These are phyloP conservation scores for Phytopythium helicoides DNA, from an alignment of 352 stramenopile genomes.

Conservation along the genomic window DNA sequence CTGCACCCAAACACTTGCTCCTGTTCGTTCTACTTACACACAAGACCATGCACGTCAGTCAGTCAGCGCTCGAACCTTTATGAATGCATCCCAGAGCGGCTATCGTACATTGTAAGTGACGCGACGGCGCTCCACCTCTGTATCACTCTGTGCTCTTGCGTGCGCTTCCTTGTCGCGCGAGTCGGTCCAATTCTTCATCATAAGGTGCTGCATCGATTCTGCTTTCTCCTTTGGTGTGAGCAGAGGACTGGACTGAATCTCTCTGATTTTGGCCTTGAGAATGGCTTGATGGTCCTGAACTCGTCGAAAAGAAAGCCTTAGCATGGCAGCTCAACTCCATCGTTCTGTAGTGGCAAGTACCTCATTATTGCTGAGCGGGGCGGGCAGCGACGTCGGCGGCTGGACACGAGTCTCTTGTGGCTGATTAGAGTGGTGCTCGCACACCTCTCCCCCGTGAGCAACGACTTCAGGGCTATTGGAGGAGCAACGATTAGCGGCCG, in stretches of 20 bases:
- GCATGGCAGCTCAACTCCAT: too few relatives aligned
- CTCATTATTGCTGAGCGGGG: slow-evolving; percentile 51
- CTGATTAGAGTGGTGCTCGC: slow-evolving; percentile 32
- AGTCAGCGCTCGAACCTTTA: not conserved
- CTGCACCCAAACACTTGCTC: slow-evolving; percentile 71
- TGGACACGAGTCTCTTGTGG: slow-evolving; percentile 23
- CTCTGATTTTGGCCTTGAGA: slow-evolving; percentile 70
- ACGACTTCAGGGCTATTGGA: slow-evolving; percentile 5
- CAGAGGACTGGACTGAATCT: slow-evolving; percentile 77
- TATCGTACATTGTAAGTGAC: slow-evolving; percentile 56
- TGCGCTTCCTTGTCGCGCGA: slow-evolving; percentile 49
- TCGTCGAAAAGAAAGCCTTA: not conserved
- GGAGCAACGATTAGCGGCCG: not conserved
- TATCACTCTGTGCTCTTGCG: slow-evolving; percentile 39
- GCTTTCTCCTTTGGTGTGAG: slow-evolving; percentile 82
- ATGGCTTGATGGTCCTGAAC: slow-evolving; percentile 50
- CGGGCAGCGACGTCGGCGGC: slow-evolving; percentile 34
- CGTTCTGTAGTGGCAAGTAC: slow-evolving; percentile 13
- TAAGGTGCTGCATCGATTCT: slow-evolving; percentile 79
- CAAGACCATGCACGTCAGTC: not conserved
- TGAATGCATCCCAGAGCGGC: not conserved
- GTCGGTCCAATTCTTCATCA: slow-evolving; percentile 86
- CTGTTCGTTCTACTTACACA: slow-evolving; percentile 41
- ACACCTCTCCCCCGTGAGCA: slow-evolving; percentile 16
- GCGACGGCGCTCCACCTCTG: slow-evolving; percentile 40